Base-by-base conservation (phyloP, 371 early-diverging fungal genomes). In the Thermomucor indicae-seudaticae region DNA sequence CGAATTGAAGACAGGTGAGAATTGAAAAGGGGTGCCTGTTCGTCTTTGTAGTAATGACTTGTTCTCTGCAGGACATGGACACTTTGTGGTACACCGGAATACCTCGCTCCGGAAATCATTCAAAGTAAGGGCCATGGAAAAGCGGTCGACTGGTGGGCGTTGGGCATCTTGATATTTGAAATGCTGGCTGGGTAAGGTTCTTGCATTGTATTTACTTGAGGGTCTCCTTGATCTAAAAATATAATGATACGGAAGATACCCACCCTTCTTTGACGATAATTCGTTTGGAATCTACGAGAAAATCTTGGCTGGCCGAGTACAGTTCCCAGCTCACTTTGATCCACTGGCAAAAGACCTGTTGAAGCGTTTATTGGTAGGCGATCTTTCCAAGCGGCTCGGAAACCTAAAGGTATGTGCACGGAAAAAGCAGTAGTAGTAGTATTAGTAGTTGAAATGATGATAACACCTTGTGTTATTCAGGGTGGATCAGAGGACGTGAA, bases 81-180 rank as follows among this genome's bases (percentile, higher is more conserved):
- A 17, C 65, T 95, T 20, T 98, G 98, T 65, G 99, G 99, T 8
- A 98, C 99, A 25, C 99, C 99, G 14, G 98, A 97, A 70, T 99
- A 98, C 62, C 64, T 90, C 55, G 96, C 99, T 5, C 99, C 99
- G 3, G 99, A 99, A 69, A 97, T 98, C 51, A 95, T 99, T 65
- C 90, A 92, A 66, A 90, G 92, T 44, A 91, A 93, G 72, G 97
- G 95, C 24, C 97, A 99, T 64, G 93, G 94, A 17, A 87, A 89
- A 64, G 91, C 95, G 6, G 99, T 95, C 3, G 99, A 99, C 72
- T 96, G 95, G 93, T 99, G 96, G 93, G 94, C 98, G 5, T 73
- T 99, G 39, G 99, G 99, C 23, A 85, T 99, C 38, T 76, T 99
- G 32, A 89, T 99, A 32, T 99, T 91, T 71, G 99, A 99, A 80